Evolutionary conservation across 495 filamentous ascomycete genomes (phyloP).

Genomic region (Podospora bellae-mahoneyi): DNA sequence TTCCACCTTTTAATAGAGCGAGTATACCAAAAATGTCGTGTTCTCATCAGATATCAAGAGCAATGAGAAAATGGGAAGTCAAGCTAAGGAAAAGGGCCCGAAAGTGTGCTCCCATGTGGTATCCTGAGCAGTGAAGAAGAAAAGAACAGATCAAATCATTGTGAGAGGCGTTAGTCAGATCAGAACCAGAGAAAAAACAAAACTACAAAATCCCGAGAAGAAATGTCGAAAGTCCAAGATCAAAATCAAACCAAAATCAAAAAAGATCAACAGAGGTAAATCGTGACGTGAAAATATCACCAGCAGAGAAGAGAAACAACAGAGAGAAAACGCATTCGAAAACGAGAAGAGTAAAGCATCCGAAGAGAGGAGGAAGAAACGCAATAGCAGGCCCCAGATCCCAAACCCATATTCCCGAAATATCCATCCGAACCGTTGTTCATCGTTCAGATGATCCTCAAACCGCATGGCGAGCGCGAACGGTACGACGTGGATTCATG

Average conservation of each 20-base stretch:
- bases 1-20: neutral
- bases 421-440: slow-evolving; percentile 22
- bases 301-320: slow-evolving; percentile 19
- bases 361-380: slow-evolving; percentile 21
- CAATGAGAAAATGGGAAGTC: slow-evolving; percentile 2
- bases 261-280: slow-evolving; percentile 20
- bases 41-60: slow-evolving; percentile 18
- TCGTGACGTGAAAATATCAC: slow-evolving; percentile 22
- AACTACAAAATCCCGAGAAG: slow-evolving; percentile 20
- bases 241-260: slow-evolving; percentile 5
- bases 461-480: slow-evolving; percentile 20
- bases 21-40: slow-evolving; percentile 25
- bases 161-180: slow-evolving; percentile 18
- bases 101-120: slow-evolving; percentile 25
- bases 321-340: slow-evolving; percentile 13
- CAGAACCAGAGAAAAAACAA: slow-evolving; percentile 31
- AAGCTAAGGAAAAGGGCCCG: slow-evolving; percentile 19
- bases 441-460: slow-evolving; percentile 16
- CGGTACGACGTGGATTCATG: slow-evolving; percentile 13
- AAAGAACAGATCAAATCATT: slow-evolving; percentile 11
- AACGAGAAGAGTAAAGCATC: slow-evolving; percentile 24
- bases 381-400: slow-evolving; percentile 23
- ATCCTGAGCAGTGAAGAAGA: slow-evolving; percentile 28
- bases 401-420: slow-evolving; percentile 26
- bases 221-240: slow-evolving; percentile 23